Evolutionary conservation across 2,329 filamentous ascomycete genomes (phyloP).

Genomic region (Scolecobasidium constrictum): DNA sequence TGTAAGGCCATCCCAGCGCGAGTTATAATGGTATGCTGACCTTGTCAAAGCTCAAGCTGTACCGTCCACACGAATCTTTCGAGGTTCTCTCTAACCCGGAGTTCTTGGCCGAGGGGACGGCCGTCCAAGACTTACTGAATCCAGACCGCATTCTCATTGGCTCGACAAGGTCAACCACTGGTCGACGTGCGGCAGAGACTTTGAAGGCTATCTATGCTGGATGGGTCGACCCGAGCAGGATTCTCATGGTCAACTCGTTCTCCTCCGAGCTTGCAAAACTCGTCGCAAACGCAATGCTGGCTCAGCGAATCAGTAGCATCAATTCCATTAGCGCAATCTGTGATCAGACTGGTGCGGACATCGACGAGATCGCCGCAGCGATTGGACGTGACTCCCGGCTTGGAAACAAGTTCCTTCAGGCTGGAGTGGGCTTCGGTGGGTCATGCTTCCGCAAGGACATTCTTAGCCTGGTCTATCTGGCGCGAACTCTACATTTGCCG

Average conservation of each 20-base stretch:
- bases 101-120: constrained; percentile 67
- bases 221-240: constrained; percentile 57
- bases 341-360: constrained; percentile 61
- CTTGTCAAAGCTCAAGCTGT: constrained; percentile 25
- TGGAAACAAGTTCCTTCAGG: constrained; percentile 60
- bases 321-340: constrained; percentile 72
- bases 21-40: background rate
- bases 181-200: constrained; percentile 49
- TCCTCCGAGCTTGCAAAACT: constrained; percentile 70
- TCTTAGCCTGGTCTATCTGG: constrained; percentile 60
- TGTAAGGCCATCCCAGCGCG: constrained; percentile 30
- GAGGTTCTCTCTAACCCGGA: constrained; percentile 73
- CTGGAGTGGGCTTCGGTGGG: constrained; percentile 65
- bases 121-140: constrained; percentile 55
- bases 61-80: constrained; percentile 55
- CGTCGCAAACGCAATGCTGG: constrained; percentile 67
- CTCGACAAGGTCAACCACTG: constrained; percentile 48
- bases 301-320: constrained; percentile 69
- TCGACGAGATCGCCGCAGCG: constrained; percentile 58
- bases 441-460: constrained; percentile 76
- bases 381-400: constrained; percentile 62
- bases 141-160: constrained; percentile 68
- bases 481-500: constrained; percentile 56
- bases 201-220: constrained; percentile 53
- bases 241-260: constrained; percentile 63